These are phyloP conservation scores for Aspergillus biplanus DNA, from an alignment of 495 filamentous ascomycete species.

Conservation along the genomic window DNA sequence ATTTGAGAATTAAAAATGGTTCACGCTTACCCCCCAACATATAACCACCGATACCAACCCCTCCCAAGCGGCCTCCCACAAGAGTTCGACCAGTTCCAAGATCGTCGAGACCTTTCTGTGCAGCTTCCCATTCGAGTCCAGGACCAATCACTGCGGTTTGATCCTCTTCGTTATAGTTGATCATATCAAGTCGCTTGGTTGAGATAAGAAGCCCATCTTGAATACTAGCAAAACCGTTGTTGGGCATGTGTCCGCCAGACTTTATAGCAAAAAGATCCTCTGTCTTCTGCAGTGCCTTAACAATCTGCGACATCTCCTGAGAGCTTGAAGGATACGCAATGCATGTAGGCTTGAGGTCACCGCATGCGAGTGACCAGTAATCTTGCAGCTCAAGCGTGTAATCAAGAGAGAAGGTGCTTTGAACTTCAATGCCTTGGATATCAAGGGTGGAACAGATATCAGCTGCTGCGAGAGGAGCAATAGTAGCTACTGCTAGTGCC, in stretches of 20 bases:
- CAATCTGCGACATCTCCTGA: constrained; percentile 40
- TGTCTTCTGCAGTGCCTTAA: constrained; percentile 41
- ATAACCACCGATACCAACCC: constrained; percentile 39
- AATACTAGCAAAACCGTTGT: constrained; percentile 48
- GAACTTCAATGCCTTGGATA: constrained; percentile 32
- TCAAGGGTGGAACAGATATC: constrained; percentile 44
- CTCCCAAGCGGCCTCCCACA: constrained; percentile 34
- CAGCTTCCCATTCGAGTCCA: constrained; percentile 45
- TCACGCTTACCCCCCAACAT: constrained; percentile 41
- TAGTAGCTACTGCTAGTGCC: constrained; percentile 26
- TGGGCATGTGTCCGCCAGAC: constrained; percentile 50
- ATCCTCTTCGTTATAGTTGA: constrained; percentile 38
- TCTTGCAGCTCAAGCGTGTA: constrained; percentile 35
- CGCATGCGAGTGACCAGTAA: constrained; percentile 48
- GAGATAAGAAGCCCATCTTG: constrained; percentile 45
- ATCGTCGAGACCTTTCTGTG: constrained; percentile 36
- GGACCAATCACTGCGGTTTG: constrained; percentile 45
- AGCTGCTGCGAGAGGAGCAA: constrained; percentile 31
- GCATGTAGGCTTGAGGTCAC: constrained; percentile 44
- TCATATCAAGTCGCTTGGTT: constrained; percentile 42
- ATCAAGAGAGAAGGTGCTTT: constrained; percentile 31
- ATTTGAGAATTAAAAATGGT: neutral
- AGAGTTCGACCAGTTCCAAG: constrained; percentile 27
- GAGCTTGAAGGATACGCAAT: constrained; percentile 44
- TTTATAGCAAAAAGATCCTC: constrained; percentile 46